Percentiles rank a stretch among this genome's conserved stretches.
These are phyloP conservation scores for Cephalotrichum gorgonifer DNA, from an alignment of 2,329 filamentous ascomycete genomes.

Conservation along the genomic window DNA sequence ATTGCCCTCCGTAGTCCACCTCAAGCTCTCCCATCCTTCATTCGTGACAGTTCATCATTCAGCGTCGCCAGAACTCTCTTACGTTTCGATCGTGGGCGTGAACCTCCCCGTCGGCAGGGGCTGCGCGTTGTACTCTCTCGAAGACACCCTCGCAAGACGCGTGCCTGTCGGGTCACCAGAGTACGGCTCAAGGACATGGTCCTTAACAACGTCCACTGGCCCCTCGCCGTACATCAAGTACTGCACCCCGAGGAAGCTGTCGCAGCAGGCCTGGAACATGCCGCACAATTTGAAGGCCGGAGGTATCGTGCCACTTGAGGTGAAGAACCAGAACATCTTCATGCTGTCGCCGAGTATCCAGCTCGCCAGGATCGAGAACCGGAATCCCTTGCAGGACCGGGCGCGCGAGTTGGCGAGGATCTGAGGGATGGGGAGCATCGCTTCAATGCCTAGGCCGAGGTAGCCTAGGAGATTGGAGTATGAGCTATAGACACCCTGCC, in stretches of 20 bases:
- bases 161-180: background rate
- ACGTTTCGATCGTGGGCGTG: background rate
- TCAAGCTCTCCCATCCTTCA: background rate
- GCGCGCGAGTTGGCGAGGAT: constrained; percentile 60
- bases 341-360: constrained; percentile 75
- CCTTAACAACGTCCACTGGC: constrained; percentile 11
- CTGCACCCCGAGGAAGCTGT: constrained; percentile 63
- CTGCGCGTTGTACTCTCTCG: background rate
- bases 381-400: constrained; percentile 66
- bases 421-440: constrained; percentile 72
- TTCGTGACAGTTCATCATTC: background rate
- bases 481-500: constrained; percentile 44
- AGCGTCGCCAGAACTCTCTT: background rate
- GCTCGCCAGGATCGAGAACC: constrained; percentile 62
- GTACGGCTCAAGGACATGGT: constrained; percentile 1
- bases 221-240: constrained; percentile 60
- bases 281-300: constrained; percentile 75
- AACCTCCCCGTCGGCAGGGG: background rate
- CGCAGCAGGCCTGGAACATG: constrained; percentile 70
- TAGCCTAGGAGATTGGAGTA: constrained; percentile 64
- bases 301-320: constrained; percentile 58
- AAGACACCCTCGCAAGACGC: constrained; percentile 3
- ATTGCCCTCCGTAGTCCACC: too few species aligned
- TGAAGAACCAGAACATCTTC: constrained; percentile 85
- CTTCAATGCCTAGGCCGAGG: constrained; percentile 68